These are phyloP conservation scores for Furcasterigmium sp. DNA, from an alignment of 2,329 filamentous ascomycete species.

Conservation along the genomic window DNA sequence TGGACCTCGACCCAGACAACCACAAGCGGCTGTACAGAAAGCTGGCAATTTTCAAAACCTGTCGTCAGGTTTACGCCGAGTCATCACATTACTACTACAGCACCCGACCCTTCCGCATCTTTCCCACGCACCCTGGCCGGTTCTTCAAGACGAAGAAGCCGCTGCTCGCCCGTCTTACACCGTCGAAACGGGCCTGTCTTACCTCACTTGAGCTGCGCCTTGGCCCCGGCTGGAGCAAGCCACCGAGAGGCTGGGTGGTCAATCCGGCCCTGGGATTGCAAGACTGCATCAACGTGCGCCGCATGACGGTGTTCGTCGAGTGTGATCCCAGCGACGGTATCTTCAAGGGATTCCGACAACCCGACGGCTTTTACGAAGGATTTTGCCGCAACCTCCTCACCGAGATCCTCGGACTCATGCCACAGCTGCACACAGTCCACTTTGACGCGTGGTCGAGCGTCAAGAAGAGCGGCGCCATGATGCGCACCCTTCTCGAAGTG, in stretches of 20 bases:
- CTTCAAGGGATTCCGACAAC: slow-evolving; percentile 63
- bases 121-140: slow-evolving; percentile 57
- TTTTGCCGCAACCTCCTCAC: slow-evolving; percentile 57
- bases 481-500: slow-evolving; percentile 53
- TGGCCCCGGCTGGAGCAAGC: slow-evolving; percentile 67
- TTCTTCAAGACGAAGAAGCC: slow-evolving; percentile 72
- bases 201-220: slow-evolving; percentile 64
- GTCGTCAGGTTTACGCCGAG: slow-evolving; percentile 56
- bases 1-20: slow-evolving; percentile 65
- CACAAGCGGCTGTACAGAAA: slow-evolving; percentile 55
- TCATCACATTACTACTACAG: slow-evolving; percentile 63
- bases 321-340: slow-evolving; percentile 63
- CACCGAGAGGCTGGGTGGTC: slow-evolving; percentile 66
- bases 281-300: slow-evolving; percentile 55
- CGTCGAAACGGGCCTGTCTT: slow-evolving; percentile 53
- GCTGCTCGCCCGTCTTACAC: slow-evolving; percentile 60
- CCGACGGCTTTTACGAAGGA: slow-evolving; percentile 63
- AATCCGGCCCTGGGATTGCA: slow-evolving; percentile 57
- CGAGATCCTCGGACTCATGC: slow-evolving; percentile 51
- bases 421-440: slow-evolving; percentile 52
- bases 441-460: slow-evolving; percentile 68
- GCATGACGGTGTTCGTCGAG: slow-evolving; percentile 64
- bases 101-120: slow-evolving; percentile 57
- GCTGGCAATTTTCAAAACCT: slow-evolving; percentile 57
- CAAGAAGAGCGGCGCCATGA: slow-evolving; percentile 58